Base-by-base conservation (phyloP, 805 yeast species). In the Lachancea sp. region DNA sequence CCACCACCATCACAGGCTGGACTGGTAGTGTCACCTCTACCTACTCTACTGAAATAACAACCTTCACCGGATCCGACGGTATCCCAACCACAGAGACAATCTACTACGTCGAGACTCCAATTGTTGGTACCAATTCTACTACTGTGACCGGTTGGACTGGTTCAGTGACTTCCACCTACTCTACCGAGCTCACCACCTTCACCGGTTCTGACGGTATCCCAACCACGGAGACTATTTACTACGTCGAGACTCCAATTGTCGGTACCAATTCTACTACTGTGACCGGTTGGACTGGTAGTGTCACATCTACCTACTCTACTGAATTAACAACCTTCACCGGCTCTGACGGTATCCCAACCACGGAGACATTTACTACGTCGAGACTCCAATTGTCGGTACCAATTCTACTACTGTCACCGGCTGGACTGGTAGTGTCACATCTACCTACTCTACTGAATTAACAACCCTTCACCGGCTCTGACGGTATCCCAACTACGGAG, bases 61-160 rank as follows among this genome's bases (percentile, higher is more conserved):
- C 49, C 1, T 36, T 32, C 22, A 50, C 49, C 8, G 51, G 50
- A 19, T 11, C 29, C 9, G 47, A 48, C 31, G 46, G 43, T 11
- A 38, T 31, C 13, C 34, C 29, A 12, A 48, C 51, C 9, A 41
- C 47, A 7, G 46, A 42, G 29, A 48, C 51, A 1, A 36, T 46
- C 26, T 51, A 44, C 40, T 38, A 49, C 42, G 53, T 49, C 15
- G 50, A 45, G 38, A 48, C 51, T 13, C 52, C 52, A 42, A 36
- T 51, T 47, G 44, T 48, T 49, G 34, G 34, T 8, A 31, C n/a
- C 16, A 31, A 31, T n/a, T 31, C 34, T 16, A 31, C 34, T 31
- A 31, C 34, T 8, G 34, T 11, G 8, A 31, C 29, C 6, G 18
- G n/a, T n/a, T 31, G 34, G 34, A 31, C 34, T n/a, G 34, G 34